Base-by-base conservation (phyloP, 371 early-diverging fungal genomes). In the Mortierella sp. region DNA sequence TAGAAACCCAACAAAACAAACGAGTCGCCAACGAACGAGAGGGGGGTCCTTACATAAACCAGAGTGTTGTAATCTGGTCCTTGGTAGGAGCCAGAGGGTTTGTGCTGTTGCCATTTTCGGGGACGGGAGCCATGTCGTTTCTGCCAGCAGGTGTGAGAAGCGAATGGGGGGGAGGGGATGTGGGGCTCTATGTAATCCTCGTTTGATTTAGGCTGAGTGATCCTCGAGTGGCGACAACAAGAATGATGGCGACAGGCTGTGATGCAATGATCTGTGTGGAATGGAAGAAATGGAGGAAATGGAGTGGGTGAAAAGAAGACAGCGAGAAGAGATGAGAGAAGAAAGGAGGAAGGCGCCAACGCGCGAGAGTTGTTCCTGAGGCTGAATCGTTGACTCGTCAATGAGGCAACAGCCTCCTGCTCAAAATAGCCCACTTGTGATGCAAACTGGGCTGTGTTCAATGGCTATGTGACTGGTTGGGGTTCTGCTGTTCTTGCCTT, bases 41-140 rank as follows among this genome's bases (percentile, higher is more conserved):
- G n/a, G n/a, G n/a, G n/a, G n/a, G 34, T 39, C 13, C 67, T 50
- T 73, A 73, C 74, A 93, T 91, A 54, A 91, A 78, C 59, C 86
- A 83, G 3, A 94, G 84, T 17, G 85, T 88, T 16, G 80, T 87
- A 28, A 82, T 79, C 61, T 94, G 92, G 50, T 90, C 86, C 44
- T 88, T 72, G 1, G 84, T 90, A 1, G 92, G 92, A 39, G 84
- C 84, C 25, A 91, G 72, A 44, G 82, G 57, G 25, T 58, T 50
- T 5, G 63, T 53, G 10, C 21, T 46, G 46, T 57, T 52, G 31
- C 60, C 37, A 16, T 44, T 48, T 6, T 47, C 28, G 13, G 54
- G 63, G 22, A 50, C 54, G 4, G 74, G 74, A 34, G 74, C 74
- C 74, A 73, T 73, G 10, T 8, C 28, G 19, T 7, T 46, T 6